Percentiles rank a stretch among this genome's conserved stretches.
Conservation (phyloP, 2,329 filamentous ascomycete species). For the Hypomyces rosellus region DNA sequence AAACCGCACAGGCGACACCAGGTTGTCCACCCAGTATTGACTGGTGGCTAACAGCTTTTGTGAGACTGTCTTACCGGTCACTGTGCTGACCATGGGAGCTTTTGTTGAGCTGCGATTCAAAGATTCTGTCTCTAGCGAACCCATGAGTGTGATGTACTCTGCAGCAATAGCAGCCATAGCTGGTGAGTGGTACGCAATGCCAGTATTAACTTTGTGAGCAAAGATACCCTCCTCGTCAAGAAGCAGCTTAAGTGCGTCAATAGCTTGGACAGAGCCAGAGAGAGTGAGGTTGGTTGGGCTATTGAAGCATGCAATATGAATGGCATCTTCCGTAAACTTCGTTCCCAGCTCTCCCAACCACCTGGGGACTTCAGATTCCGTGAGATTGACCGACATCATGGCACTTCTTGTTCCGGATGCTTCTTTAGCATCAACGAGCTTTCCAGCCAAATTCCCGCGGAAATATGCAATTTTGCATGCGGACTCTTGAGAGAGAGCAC, state of each 20-base stretch:
- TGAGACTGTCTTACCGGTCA: background rate
- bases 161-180: conserved; percentile 25
- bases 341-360: background rate
- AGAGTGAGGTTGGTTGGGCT: conserved; percentile 25
- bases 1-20: conserved; percentile 7
- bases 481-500: conserved; percentile 21
- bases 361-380: background rate
- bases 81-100: conserved; percentile 10
- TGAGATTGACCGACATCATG: conserved; percentile 8
- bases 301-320: conserved; percentile 25
- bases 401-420: background rate
- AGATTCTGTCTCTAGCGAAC: background rate
- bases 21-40: conserved; percentile 12
- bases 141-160: conserved; percentile 30
- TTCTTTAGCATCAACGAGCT: background rate
- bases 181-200: conserved; percentile 18
- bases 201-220: conserved; percentile 16
- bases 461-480: conserved; percentile 33
- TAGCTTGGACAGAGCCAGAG: conserved; percentile 15
- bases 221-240: conserved; percentile 19
- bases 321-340: background rate
- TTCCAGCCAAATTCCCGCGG: conserved; percentile 22
- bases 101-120: no score
- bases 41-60: background rate
- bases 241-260: conserved; percentile 19